Conservation (phyloP, 2,329 filamentous ascomycete genomes). For the Neofusicoccum ribis region DNA sequence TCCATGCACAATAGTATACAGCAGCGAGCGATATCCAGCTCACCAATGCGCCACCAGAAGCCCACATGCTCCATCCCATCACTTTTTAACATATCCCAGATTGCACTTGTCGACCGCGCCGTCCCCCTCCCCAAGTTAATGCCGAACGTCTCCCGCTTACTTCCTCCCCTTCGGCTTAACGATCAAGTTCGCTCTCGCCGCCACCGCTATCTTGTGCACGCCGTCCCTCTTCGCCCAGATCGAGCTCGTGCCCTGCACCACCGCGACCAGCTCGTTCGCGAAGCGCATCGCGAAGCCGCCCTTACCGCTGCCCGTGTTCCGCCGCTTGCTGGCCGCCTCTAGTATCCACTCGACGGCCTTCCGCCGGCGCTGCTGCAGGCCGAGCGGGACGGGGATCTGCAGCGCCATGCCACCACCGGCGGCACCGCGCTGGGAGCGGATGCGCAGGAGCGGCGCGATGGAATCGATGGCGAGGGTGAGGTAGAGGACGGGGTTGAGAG, state of each 20-base stretch:
- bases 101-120: too few relatives aligned
- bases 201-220: conserved; percentile 79
- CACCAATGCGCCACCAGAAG: background rate
- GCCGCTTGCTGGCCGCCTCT: conserved; percentile 76
- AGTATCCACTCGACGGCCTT: conserved; percentile 87
- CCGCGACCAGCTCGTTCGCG: conserved; percentile 81
- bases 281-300: conserved; percentile 74
- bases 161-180: conserved; percentile 1
- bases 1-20: background rate
- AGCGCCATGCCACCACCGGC: conserved; percentile 84
- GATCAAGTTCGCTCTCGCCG: conserved; percentile 67
- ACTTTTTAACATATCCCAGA: background rate
- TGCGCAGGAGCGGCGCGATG: conserved; percentile 81
- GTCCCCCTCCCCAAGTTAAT: too few relatives aligned
- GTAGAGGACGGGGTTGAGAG: conserved; percentile 86
- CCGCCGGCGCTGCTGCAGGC: conserved; percentile 72
- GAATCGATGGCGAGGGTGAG: conserved; percentile 89
- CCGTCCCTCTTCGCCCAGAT: conserved; percentile 80
- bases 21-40: background rate
- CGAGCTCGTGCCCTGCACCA: conserved; percentile 79
- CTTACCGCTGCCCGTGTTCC: conserved; percentile 68
- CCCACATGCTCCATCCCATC: background rate
- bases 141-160: background rate
- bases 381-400: conserved; percentile 78
- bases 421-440: conserved; percentile 72